Base-by-base conservation (phyloP, 2,329 filamentous ascomycete species). In the Diaporthe nobilis region DNA sequence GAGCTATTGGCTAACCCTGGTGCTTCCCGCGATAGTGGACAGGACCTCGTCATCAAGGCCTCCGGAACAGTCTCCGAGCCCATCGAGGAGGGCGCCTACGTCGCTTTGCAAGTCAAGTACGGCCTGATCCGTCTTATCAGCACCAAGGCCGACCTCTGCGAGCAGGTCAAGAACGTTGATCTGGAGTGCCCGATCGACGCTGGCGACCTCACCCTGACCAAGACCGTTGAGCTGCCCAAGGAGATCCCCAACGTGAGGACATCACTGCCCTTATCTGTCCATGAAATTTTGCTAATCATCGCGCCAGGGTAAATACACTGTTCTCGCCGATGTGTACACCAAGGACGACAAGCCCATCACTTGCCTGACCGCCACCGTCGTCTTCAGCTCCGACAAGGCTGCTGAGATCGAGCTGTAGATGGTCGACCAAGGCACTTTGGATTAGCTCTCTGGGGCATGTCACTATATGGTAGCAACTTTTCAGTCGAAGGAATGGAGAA, bases 61-160 rank as follows among this genome's bases (percentile, higher is more conserved):
- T 88, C 86, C 44, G 97, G 96, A 75, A 91, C 87, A n/a, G 90
- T 98, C 78, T 90, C 89, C 79, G 86, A 97, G 81, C 85, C 89
- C 71, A 92, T 99, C 78, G 90, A 92, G 73, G 84, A 95, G 75
- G 96, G 95, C 75, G 95, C 96, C 76, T 95, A 94, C 80, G 93
- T 98, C 77, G 88, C 93, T 65, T 84, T 99, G 55, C 90, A 92
- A 79, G 96, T 99, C 86, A 98, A 98, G 87, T 98, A 98, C 85
- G 96, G 96, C 77, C 89, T 98, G 79, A 98, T 99, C 84, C 94
- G 92, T 73, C 90, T 99, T 78, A 92, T 99, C 85, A 94, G 91
- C 84, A 94, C 94, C 79, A 90, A 89, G 79, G 92, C 93, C 81
- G 94, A 98, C 82, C 90, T 98, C 51, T 99, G 97, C 88, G 94